Evolutionary conservation across 495 filamentous ascomycete genomes (phyloP).

Genomic region (Hypomontagnella monticulosa): DNA sequence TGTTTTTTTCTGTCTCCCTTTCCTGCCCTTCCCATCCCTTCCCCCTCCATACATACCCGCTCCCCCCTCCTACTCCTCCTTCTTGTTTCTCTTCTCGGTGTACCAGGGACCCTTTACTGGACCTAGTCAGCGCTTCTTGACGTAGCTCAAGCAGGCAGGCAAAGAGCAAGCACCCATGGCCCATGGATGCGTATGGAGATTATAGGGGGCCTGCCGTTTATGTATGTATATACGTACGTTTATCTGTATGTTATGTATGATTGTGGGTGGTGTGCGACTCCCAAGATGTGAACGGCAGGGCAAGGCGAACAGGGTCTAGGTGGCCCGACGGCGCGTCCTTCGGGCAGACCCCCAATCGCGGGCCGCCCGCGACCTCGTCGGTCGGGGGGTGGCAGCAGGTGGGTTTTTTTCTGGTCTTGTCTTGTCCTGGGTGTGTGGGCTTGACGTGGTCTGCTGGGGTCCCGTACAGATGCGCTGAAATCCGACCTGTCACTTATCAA

Average conservation of each 20-base stretch:
- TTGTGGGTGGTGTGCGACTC: slow-evolving; percentile 29
- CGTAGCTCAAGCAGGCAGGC: slow-evolving; percentile 23
- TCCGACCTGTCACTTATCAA: slow-evolving; percentile 38
- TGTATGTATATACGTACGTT: not conserved
- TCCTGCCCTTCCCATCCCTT: not conserved
- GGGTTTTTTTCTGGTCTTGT: too few species aligned
- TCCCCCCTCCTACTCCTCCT: not conserved
- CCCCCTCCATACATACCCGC: not conserved
- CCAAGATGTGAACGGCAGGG: slow-evolving; percentile 33
- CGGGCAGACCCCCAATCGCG: slow-evolving; percentile 43
- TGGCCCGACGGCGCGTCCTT: slow-evolving; percentile 39
- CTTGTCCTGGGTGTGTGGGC: slow-evolving; percentile 6
- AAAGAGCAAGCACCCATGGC: not conserved
- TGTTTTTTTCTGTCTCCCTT: not conserved
- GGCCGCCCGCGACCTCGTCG: slow-evolving; percentile 31
- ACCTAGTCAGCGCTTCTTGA: slow-evolving; percentile 23
- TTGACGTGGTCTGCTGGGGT: slow-evolving; percentile 35
- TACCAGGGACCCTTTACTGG: slow-evolving; percentile 33
- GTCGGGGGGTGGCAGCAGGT: too few species aligned
- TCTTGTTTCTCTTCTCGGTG: slow-evolving; percentile 23
- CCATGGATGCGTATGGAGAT: slow-evolving; percentile 20
- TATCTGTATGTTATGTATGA: not conserved
- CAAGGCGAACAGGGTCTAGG: slow-evolving; percentile 20
- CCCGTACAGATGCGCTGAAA: slow-evolving; percentile 21
- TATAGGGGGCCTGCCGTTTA: slow-evolving; percentile 7